phyloP scores from a whole-genome alignment of 73 alveolate genomes.

The Stentor coeruleus region DNA sequence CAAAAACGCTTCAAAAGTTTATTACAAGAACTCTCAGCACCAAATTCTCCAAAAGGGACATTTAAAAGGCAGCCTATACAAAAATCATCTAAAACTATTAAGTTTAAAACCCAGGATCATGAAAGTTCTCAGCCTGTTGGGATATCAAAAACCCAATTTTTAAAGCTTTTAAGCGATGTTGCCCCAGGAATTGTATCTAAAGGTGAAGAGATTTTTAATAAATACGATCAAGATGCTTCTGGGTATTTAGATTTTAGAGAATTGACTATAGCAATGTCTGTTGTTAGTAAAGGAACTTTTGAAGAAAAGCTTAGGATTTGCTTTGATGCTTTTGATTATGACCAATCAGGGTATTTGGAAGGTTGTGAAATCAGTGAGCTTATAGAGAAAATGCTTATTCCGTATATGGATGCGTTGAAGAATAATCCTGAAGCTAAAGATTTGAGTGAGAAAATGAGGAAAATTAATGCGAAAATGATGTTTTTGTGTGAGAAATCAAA shows the following conservation, averaged over 20 bases:
- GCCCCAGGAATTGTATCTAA: neutral
- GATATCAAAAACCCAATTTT: neutral
- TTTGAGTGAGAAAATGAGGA: neutral
- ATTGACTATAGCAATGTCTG: neutral
- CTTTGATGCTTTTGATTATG: neutral
- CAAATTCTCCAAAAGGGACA: neutral
- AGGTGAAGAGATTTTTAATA: neutral
- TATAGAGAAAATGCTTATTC: neutral
- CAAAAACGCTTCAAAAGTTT: neutral
- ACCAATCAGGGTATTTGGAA: neutral
- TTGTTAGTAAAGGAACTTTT: neutral
- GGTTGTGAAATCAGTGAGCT: neutral
- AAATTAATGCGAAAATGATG: constrained; percentile 4
- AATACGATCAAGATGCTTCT: neutral
- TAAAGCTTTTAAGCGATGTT: neutral
- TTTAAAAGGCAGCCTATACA: neutral
- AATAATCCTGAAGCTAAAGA: neutral
- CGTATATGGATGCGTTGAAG: neutral
- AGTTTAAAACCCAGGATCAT: neutral
- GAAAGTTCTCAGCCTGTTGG: neutral
- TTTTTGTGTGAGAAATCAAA: neutral
- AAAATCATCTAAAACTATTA: neutral
- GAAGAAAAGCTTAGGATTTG: neutral
- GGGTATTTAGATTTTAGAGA: constrained; percentile 24
- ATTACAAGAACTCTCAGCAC: neutral